Percentiles rank a stretch among this genome's conserved stretches.
These are phyloP conservation scores for Penicillium dipodomyicola DNA, from an alignment of 495 filamentous ascomycete species.

Conservation along the genomic window DNA sequence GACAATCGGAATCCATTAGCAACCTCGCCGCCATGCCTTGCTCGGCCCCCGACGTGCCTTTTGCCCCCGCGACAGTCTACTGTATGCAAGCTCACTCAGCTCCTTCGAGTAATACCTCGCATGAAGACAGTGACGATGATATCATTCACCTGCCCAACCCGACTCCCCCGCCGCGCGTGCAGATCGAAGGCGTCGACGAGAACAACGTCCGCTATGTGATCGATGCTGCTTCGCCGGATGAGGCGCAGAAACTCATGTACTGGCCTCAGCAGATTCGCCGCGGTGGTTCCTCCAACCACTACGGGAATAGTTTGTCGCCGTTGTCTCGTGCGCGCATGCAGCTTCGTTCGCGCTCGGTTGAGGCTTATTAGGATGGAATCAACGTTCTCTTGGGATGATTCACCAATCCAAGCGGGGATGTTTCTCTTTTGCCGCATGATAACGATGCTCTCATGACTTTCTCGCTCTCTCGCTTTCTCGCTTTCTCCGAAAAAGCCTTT, in stretches of 20 bases:
- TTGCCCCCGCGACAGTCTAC: slow-evolving; percentile 25
- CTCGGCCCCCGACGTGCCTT: slow-evolving; percentile 11
- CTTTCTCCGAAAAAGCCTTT: slow-evolving; percentile 15
- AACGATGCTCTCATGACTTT: slow-evolving; percentile 27
- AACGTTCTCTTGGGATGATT: background rate
- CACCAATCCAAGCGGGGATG: background rate
- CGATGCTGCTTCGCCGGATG: slow-evolving; percentile 27
- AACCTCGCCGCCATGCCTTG: slow-evolving; percentile 13
- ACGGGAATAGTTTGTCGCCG: slow-evolving; percentile 24
- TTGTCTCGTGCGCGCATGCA: slow-evolving; percentile 27
- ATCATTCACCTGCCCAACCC: slow-evolving; percentile 42
- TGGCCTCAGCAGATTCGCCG: slow-evolving; percentile 32
- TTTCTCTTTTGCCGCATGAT: slow-evolving; percentile 17
- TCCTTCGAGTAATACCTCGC: slow-evolving; percentile 24
- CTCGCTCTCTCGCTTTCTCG: slow-evolving; percentile 4
- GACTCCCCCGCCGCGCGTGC: slow-evolving; percentile 27
- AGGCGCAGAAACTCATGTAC: slow-evolving; percentile 36
- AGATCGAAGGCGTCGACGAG: slow-evolving; percentile 40
- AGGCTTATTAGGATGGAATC: slow-evolving; percentile 18
- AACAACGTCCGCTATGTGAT: slow-evolving; percentile 41
- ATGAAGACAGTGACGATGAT: slow-evolving; percentile 39
- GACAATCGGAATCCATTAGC: slow-evolving; percentile 21
- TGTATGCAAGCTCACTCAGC: slow-evolving; percentile 41
- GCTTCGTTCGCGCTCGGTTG: slow-evolving; percentile 27
- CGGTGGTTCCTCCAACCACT: slow-evolving; percentile 3